Percentiles rank a stretch among this genome's conserved stretches.
These are phyloP conservation scores for Chlamydomonas incerta DNA, from an alignment of 139 green algal genomes.

Conservation along the genomic window DNA sequence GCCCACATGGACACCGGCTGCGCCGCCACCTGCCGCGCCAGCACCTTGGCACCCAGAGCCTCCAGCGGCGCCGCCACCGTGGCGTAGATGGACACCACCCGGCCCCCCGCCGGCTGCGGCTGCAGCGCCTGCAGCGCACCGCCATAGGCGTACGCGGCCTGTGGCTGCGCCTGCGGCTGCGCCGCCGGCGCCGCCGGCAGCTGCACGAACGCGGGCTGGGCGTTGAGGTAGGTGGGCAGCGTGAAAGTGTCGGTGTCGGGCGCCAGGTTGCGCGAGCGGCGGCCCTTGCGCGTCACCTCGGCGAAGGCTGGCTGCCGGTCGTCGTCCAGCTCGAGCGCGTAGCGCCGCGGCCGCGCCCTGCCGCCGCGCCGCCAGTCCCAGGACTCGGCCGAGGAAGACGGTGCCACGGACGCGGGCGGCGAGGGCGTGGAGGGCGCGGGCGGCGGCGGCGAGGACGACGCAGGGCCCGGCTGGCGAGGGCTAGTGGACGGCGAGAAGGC, in stretches of 20 bases:
- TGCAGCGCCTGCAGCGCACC: too few species aligned
- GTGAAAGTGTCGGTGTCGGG: not conserved
- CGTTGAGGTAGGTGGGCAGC: conserved; percentile 17
- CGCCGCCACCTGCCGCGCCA: conserved; percentile 17
- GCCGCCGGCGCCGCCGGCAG: not conserved
- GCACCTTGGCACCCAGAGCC: conserved; percentile 12
- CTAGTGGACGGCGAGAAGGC: too few species aligned
- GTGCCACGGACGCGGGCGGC: not conserved
- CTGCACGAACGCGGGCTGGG: not conserved
- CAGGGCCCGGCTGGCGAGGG: too few species aligned
- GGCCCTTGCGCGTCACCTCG: not conserved
- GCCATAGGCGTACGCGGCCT: too few species aligned
- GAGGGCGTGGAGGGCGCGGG: too few species aligned
- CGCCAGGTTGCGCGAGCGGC: conserved; percentile 26
- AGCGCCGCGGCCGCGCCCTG: not conserved
- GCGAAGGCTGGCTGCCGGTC: not conserved
- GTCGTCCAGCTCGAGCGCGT: not conserved
- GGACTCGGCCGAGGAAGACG: not conserved
- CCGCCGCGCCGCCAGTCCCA: not conserved
- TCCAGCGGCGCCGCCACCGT: not conserved
- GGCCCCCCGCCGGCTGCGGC: too few species aligned
- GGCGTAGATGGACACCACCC: too few species aligned
- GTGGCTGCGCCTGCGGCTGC: too few species aligned
- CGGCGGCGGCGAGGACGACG: too few species aligned
- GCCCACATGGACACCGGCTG: conserved; percentile 6